These are phyloP conservation scores for Xylaria sp. DNA, from an alignment of 2,329 filamentous ascomycete species.

Conservation along the genomic window DNA sequence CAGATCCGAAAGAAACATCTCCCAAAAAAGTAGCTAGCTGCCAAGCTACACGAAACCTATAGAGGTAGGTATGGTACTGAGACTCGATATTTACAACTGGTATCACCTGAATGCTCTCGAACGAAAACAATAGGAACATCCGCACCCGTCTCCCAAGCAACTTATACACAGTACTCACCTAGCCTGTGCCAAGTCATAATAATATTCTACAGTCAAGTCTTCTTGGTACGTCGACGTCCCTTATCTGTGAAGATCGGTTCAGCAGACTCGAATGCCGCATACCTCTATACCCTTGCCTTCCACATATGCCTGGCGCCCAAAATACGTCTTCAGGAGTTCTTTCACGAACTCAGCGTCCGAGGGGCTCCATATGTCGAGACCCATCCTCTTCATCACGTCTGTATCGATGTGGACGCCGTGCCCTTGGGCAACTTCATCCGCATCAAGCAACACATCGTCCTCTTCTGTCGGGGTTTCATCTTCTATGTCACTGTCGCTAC, in stretches of 20 bases:
- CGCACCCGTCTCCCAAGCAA: background rate
- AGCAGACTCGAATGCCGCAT: slow-evolving; percentile 78
- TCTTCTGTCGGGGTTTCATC: slow-evolving; percentile 38
- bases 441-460: slow-evolving; percentile 40
- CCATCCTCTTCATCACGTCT: slow-evolving; percentile 75
- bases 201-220: slow-evolving; percentile 12
- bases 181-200: background rate
- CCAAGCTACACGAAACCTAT: background rate
- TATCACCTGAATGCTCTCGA: background rate
- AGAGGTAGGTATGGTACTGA: background rate
- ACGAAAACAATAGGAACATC: background rate
- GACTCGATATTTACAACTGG: slow-evolving; percentile 10
- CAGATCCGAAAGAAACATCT: background rate
- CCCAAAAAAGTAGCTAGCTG: slow-evolving; percentile 7
- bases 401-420: slow-evolving; percentile 65
- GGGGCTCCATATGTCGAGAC: slow-evolving; percentile 80
- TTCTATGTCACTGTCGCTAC: slow-evolving; percentile 29
- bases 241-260: slow-evolving; percentile 34
- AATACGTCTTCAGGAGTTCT: slow-evolving; percentile 72
- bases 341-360: slow-evolving; percentile 74
- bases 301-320: slow-evolving; percentile 69
- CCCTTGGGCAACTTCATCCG: slow-evolving; percentile 51
- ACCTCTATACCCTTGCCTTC: slow-evolving; percentile 77
- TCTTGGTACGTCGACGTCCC: background rate
- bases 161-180: background rate